Conservation (phyloP, 2,329 filamentous ascomycete genomes). For the Alternaria dauci region DNA sequence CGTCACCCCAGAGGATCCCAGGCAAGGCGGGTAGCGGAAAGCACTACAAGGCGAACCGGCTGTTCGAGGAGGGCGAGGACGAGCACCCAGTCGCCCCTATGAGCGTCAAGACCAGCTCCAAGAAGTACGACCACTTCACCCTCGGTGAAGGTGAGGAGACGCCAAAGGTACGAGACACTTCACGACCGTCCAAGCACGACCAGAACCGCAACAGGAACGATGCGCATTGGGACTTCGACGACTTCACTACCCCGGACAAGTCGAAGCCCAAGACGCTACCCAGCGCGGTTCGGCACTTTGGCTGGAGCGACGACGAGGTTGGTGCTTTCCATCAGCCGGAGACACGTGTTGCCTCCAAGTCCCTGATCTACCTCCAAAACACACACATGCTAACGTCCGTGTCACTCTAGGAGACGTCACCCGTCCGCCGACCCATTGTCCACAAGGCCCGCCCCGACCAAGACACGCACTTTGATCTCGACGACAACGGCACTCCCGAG, state of each 20-base stretch:
- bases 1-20: slow-evolving; percentile 54
- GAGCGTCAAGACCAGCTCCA: slow-evolving; percentile 72
- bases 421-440: slow-evolving; percentile 65
- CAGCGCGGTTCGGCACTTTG: slow-evolving; percentile 77
- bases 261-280: slow-evolving; percentile 68
- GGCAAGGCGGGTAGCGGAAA: slow-evolving; percentile 59
- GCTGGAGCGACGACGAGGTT: slow-evolving; percentile 76
- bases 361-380: slow-evolving; percentile 2
- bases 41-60: slow-evolving; percentile 62
- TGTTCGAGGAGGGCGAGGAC: slow-evolving; percentile 66
- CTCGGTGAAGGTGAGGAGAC: slow-evolving; percentile 71
- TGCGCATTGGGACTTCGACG: slow-evolving; percentile 82
- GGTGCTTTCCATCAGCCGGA: slow-evolving; percentile 34
- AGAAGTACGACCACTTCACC: slow-evolving; percentile 87
- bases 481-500: slow-evolving; percentile 73
- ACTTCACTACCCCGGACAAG: slow-evolving; percentile 86
- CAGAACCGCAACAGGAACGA: slow-evolving; percentile 17
- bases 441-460: slow-evolving; percentile 79
- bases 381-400: slow-evolving; percentile 28
- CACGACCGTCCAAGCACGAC: slow-evolving; percentile 61
- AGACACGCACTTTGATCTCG: slow-evolving; percentile 83
- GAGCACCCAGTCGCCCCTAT: slow-evolving; percentile 32
- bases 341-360: slow-evolving; percentile 21
- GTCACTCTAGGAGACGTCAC: slow-evolving; percentile 62
- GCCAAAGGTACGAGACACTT: slow-evolving; percentile 52